phyloP scores from a whole-genome alignment of 257 asterid genomes.

The Misopates orontium region DNA sequence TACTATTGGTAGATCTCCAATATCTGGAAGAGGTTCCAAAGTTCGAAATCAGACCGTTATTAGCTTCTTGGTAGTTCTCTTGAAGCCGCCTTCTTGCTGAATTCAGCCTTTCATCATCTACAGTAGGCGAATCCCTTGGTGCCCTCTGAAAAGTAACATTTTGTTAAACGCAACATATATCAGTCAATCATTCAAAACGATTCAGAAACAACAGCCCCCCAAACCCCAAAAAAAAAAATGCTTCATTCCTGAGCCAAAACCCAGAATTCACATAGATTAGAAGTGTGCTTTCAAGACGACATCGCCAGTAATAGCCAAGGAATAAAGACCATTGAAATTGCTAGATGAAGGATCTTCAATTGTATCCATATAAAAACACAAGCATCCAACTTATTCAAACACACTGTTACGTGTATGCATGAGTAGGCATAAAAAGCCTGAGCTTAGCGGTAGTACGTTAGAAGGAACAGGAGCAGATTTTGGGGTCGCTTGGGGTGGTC shows the following conservation, averaged over 20 bases:
- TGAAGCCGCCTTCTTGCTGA: constrained; percentile 91
- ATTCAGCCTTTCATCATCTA: constrained; percentile 75
- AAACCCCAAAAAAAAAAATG: too few species aligned
- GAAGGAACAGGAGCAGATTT: constrained; percentile 70
- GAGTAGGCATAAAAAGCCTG: constrained; percentile 17
- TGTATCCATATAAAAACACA: constrained; percentile 1
- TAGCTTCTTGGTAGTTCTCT: constrained; percentile 97
- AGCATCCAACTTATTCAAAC: constrained; percentile 16
- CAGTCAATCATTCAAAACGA: background rate
- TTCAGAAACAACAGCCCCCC: too few species aligned
- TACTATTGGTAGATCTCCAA: background rate
- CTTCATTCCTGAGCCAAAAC: background rate
- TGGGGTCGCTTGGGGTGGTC: constrained; percentile 65
- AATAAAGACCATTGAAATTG: background rate
- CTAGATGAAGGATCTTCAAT: background rate
- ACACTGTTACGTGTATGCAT: constrained; percentile 7
- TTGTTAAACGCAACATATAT: constrained; percentile 14
- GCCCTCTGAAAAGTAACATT: constrained; percentile 64
- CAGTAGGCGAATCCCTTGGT: constrained; percentile 50
- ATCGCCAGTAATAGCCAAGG: background rate
- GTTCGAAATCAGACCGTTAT: constrained; percentile 69
- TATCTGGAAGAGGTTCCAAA: constrained; percentile 23
- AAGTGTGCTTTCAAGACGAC: too few species aligned
- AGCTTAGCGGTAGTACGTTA: constrained; percentile 48
- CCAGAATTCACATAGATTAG: background rate